Conservation (phyloP, 495 filamentous ascomycete species). For the Penicillium cosmopolitanum region DNA sequence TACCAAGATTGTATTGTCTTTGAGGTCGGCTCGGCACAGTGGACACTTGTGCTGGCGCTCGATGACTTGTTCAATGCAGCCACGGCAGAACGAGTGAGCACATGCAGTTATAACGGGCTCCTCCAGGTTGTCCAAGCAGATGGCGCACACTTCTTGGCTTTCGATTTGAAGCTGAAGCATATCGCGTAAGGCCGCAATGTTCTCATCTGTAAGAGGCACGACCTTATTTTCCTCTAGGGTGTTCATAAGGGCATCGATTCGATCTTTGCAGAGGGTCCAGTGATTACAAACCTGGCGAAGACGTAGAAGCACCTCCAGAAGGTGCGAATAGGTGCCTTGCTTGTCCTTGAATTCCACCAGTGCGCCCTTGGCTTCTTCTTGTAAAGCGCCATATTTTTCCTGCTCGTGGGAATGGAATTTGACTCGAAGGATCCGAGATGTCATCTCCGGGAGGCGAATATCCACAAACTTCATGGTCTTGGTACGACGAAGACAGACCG, state of each 20-base stretch:
- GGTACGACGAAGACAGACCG: slow-evolving; percentile 80
- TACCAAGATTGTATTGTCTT: slow-evolving; percentile 62
- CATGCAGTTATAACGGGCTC: slow-evolving; percentile 86
- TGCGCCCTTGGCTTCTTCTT: slow-evolving; percentile 75
- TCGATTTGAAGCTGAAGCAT: slow-evolving; percentile 80
- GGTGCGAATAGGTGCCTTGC: slow-evolving; percentile 59
- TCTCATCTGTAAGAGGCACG: slow-evolving; percentile 74
- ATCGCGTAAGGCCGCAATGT: slow-evolving; percentile 71
- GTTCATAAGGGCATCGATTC: slow-evolving; percentile 69
- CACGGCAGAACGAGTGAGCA: slow-evolving; percentile 77
- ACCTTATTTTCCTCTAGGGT: slow-evolving; percentile 67
- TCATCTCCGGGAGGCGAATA: slow-evolving; percentile 74
- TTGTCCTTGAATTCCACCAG: slow-evolving; percentile 62
- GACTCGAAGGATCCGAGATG: slow-evolving; percentile 79
- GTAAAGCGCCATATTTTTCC: slow-evolving; percentile 78
- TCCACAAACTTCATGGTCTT: slow-evolving; percentile 94
- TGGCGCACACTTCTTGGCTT: slow-evolving; percentile 78
- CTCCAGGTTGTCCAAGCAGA: slow-evolving; percentile 77
- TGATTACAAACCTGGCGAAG: slow-evolving; percentile 89
- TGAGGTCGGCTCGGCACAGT: slow-evolving; percentile 78
- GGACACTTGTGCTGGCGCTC: slow-evolving; percentile 83
- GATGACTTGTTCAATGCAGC: slow-evolving; percentile 80
- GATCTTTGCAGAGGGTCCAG: slow-evolving; percentile 77
- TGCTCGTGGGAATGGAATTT: slow-evolving; percentile 75
- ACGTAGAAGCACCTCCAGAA: slow-evolving; percentile 83